A percentile compares a stretch with the other conserved stretches of the same genome.
phyloP scores from a whole-genome alignment of 73 alveolate species.

The Chromera velia region DNA sequence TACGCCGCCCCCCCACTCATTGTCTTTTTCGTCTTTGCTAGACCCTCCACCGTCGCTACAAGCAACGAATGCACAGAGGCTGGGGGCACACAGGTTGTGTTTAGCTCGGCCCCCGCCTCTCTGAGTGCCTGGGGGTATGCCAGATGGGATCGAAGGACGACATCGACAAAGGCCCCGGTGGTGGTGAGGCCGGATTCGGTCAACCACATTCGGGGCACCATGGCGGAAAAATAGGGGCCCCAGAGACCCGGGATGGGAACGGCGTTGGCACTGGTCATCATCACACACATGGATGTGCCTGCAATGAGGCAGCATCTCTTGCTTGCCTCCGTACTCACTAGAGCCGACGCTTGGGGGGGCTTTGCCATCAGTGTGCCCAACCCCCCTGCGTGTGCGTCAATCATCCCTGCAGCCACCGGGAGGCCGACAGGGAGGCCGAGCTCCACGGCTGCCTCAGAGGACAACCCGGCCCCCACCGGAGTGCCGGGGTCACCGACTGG shows the following conservation, averaged over 20 bases:
- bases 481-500: too few species aligned
- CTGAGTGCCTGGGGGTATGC: too few species aligned
- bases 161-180: neutral
- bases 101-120: too few species aligned
- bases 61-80: neutral
- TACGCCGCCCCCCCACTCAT: too few species aligned
- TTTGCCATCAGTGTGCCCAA: too few species aligned
- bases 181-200: neutral
- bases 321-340: too few species aligned
- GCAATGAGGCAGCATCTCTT: too few species aligned
- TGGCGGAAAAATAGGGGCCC: neutral
- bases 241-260: neutral
- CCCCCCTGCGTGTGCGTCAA: neutral
- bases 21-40: too few species aligned
- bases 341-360: too few species aligned
- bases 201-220: neutral
- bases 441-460: neutral
- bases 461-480: too few species aligned
- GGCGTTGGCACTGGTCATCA: neutral
- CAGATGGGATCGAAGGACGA: neutral
- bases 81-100: neutral
- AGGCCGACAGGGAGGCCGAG: neutral
- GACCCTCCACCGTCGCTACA: too few species aligned
- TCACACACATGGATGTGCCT: neutral
- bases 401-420: neutral